phyloP scores from a whole-genome alignment of 208 protist genomes.

The Balamuthia mandrillaris region DNA sequence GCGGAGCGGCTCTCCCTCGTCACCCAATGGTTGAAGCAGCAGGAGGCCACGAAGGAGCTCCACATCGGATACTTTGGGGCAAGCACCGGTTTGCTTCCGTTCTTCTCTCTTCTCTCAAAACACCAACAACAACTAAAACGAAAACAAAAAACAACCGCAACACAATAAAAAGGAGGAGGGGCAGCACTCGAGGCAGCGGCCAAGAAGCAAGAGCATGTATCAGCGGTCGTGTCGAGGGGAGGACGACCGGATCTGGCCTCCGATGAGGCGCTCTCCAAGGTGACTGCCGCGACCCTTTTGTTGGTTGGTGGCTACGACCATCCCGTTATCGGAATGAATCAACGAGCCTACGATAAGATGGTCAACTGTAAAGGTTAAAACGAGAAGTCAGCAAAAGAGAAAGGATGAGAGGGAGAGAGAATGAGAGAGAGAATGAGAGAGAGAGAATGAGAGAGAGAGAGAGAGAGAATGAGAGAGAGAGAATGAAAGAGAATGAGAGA shows the following conservation, averaged over 20 bases:
- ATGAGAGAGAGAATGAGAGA: too few species aligned
- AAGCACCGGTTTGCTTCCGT: too few species aligned
- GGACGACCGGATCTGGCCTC: slow-evolving; percentile 27
- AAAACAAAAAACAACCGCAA: too few species aligned
- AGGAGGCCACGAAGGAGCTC: neutral
- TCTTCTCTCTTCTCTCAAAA: too few species aligned
- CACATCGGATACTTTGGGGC: slow-evolving; percentile 35
- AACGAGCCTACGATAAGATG: neutral
- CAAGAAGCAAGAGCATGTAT: neutral
- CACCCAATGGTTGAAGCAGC: neutral
- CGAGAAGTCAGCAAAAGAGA: too few species aligned
- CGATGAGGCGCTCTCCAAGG: neutral
- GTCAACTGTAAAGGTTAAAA: too few species aligned
- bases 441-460: too few species aligned
- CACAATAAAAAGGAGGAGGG: neutral
- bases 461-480: too few species aligned
- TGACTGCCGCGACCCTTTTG: neutral
- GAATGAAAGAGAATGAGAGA: too few species aligned
- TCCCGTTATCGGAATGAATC: slow-evolving; percentile 33
- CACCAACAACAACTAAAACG: too few species aligned
- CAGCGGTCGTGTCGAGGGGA: slow-evolving; percentile 22
- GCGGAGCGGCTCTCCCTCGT: neutral
- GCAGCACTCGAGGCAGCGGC: slow-evolving; percentile 22
- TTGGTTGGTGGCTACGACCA: slow-evolving; percentile 25
- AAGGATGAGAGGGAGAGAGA: too few species aligned